These are phyloP conservation scores for Amylostereum areolatum DNA, from an alignment of 1,284 basidiomycete genomes.

Conservation along the genomic window DNA sequence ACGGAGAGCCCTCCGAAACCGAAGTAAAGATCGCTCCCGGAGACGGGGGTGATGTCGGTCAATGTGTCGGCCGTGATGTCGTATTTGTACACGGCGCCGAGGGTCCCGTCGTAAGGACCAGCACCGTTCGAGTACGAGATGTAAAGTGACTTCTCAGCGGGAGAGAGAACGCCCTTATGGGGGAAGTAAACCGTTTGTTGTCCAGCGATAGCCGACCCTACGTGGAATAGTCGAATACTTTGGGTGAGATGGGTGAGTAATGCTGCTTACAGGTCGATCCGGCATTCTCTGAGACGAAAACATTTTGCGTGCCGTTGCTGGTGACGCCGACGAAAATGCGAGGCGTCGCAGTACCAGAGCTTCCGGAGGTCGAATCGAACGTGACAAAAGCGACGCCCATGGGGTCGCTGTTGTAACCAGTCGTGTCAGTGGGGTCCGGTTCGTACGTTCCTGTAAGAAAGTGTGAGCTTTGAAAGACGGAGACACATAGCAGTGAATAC, in stretches of 20 bases:
- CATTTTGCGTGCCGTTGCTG: conserved; percentile 43
- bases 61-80: conserved; percentile 45
- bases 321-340: conserved; percentile 66
- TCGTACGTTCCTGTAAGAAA: conserved; percentile 47
- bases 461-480: neutral
- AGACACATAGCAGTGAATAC: conserved; percentile 27
- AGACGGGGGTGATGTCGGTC: conserved; percentile 32
- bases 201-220: conserved; percentile 51
- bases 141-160: conserved; percentile 49
- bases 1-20: conserved; percentile 55
- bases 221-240: conserved; percentile 2
- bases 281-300: conserved; percentile 51
- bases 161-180: conserved; percentile 62
- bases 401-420: conserved; percentile 50
- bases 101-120: conserved; percentile 50
- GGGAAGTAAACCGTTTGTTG: conserved; percentile 54
- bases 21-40: conserved; percentile 36
- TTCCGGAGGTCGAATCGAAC: conserved; percentile 54
- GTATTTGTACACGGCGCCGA: conserved; percentile 30
- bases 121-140: conserved; percentile 47
- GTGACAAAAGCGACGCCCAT: conserved; percentile 58
- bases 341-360: conserved; percentile 45
- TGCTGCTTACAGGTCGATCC: conserved; percentile 49
- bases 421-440: conserved; percentile 47
- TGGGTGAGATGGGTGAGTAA: neutral